phyloP scores from a whole-genome alignment of 352 stramenopile species.

The Phytophthora ohioensis region DNA sequence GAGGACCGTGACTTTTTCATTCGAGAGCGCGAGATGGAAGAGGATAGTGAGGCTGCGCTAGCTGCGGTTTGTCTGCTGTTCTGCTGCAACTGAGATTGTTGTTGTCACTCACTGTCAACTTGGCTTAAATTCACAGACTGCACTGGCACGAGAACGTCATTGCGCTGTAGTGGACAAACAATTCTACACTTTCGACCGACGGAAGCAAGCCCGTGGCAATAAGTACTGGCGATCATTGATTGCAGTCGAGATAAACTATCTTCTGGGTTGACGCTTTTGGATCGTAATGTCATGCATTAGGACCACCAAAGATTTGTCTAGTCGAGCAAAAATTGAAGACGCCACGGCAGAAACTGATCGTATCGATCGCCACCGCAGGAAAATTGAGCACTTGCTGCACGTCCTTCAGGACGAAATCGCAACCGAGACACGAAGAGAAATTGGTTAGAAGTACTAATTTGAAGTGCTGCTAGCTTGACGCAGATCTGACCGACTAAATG shows the following conservation, averaged over 20 bases:
- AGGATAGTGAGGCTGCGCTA: slow-evolving; percentile 33
- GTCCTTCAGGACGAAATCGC: slow-evolving; percentile 69
- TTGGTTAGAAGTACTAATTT: slow-evolving; percentile 42
- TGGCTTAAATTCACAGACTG: slow-evolving; percentile 33
- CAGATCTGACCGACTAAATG: slow-evolving; percentile 9
- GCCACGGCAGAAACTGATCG: slow-evolving; percentile 28
- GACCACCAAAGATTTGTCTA: neutral
- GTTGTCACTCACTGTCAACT: neutral
- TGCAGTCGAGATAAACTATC: neutral
- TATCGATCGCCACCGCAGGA: slow-evolving; percentile 64
- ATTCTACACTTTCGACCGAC: slow-evolving; percentile 60
- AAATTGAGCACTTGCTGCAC: slow-evolving; percentile 64
- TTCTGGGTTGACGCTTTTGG: neutral
- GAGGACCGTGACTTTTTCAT: slow-evolving; percentile 54
- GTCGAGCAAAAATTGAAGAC: slow-evolving; percentile 10
- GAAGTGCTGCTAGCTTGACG: neutral
- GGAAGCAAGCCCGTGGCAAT: slow-evolving; percentile 1
- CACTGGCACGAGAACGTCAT: slow-evolving; percentile 51
- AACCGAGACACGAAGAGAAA: slow-evolving; percentile 64
- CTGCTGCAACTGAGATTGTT: neutral
- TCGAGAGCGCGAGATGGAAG: slow-evolving; percentile 30
- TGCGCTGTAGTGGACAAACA: slow-evolving; percentile 55
- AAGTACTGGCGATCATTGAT: slow-evolving; percentile 12
- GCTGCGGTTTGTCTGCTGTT: slow-evolving; percentile 36
- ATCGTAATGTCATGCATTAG: neutral